Conservation (phyloP, 1,284 basidiomycete species). For the Cutaneotrichosporon sp. region DNA sequence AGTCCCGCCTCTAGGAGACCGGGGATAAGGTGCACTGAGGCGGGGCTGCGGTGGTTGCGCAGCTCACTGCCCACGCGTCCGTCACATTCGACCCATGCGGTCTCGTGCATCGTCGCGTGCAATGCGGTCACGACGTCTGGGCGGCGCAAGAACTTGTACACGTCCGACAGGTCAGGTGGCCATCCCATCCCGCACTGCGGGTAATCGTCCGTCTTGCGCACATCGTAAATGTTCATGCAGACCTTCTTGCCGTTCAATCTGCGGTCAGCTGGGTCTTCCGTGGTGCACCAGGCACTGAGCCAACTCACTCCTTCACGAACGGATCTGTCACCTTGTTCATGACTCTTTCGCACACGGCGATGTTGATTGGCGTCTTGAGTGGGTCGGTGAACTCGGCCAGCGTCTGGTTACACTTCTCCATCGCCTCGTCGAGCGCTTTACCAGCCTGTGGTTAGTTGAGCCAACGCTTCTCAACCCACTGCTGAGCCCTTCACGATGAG, state of each 20-base stretch:
- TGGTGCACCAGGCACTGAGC: not conserved
- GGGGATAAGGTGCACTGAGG: conserved; percentile 77
- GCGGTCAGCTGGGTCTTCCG: conserved; percentile 14
- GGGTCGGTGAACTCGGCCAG: conserved; percentile 55
- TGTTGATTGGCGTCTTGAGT: conserved; percentile 60
- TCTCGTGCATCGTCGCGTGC: conserved; percentile 74
- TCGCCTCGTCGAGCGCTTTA: conserved; percentile 62
- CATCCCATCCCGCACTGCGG: conserved; percentile 99
- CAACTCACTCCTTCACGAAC: conserved; percentile 65
- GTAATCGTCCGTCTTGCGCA: conserved; percentile 75
- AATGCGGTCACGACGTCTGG: conserved; percentile 76
- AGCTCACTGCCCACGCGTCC: conserved; percentile 68
- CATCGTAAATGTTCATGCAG: conserved; percentile 95
- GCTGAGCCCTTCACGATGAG: conserved; percentile 72
- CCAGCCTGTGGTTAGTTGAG: conserved; percentile 57
- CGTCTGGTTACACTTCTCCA: conserved; percentile 64
- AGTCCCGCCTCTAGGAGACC: conserved; percentile 69
- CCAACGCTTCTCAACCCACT: conserved; percentile 53
- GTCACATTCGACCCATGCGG: conserved; percentile 87
- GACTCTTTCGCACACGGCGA: conserved; percentile 66
- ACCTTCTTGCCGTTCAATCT: conserved; percentile 70
- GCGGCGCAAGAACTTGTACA: conserved; percentile 80
- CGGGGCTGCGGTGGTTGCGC: conserved; percentile 62
- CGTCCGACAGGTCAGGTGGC: conserved; percentile 81
- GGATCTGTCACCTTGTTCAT: conserved; percentile 63